Conservation (phyloP, 2,329 filamentous ascomycete species). For the Apiospora koreana region DNA sequence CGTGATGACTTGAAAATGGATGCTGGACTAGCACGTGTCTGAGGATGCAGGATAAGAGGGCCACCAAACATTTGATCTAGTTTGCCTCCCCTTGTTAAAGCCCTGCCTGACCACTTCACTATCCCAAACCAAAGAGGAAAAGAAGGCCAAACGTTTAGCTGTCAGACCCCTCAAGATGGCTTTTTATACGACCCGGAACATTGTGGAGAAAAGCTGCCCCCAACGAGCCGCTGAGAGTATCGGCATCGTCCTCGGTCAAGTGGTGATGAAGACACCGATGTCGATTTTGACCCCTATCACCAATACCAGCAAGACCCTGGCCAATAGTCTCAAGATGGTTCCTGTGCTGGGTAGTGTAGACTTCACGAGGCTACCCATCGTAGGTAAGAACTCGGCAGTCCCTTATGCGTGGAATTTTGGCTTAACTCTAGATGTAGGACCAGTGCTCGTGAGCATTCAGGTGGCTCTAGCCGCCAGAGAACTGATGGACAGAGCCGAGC, state of each 20-base stretch:
- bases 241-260: background rate
- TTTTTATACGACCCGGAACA: background rate
- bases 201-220: background rate
- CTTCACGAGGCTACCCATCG: background rate
- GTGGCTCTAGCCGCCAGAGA: background rate
- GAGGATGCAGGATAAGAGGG: background rate
- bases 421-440: background rate
- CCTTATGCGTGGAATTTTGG: background rate
- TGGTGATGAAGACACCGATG: background rate
- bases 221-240: background rate
- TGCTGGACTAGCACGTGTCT: background rate
- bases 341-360: background rate
- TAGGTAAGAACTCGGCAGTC: background rate
- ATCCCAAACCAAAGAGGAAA: background rate
- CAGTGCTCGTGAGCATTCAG: background rate
- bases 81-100: background rate
- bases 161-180: background rate
- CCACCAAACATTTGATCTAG: background rate
- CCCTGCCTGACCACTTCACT: background rate
- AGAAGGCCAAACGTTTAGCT: background rate
- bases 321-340: background rate
- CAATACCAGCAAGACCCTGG: background rate
- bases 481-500: background rate
- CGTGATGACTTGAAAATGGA: background rate
- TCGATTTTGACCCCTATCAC: background rate